phyloP scores from a whole-genome alignment of 2,329 filamentous ascomycete species.

The Cercospora sp. region DNA sequence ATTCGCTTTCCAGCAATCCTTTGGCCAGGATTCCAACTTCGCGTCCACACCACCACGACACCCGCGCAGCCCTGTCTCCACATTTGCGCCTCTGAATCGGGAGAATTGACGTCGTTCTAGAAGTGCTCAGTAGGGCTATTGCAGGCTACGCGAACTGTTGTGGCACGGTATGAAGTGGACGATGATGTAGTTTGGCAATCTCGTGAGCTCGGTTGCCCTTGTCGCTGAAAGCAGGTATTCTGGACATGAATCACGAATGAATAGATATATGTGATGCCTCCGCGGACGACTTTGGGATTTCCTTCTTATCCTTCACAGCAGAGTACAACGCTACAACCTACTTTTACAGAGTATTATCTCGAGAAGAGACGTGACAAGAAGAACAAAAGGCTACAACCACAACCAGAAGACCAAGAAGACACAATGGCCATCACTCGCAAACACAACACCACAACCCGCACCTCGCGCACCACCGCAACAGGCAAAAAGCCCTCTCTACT shows the following conservation, averaged over 20 bases:
- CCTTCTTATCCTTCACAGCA: conserved; percentile 11
- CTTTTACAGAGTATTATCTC: conserved; percentile 6
- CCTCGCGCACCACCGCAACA: conserved; percentile 32
- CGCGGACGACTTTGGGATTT: background rate
- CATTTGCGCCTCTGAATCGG: background rate
- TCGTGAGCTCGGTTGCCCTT: background rate
- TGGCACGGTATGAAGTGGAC: background rate
- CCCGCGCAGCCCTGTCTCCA: background rate
- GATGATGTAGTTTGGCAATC: conserved; percentile 12
- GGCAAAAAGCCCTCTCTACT: conserved; percentile 55
- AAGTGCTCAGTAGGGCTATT: background rate
- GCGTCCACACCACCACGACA: background rate
- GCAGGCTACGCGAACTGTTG: background rate
- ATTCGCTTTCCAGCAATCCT: background rate
- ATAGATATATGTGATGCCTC: conserved; percentile 14
- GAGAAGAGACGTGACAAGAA: background rate
- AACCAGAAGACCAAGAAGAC: background rate
- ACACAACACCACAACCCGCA: conserved; percentile 1
- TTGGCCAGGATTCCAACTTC: conserved; percentile 15
- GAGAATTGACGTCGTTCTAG: conserved; percentile 2
- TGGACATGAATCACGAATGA: background rate
- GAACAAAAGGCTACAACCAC: background rate
- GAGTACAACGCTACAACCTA: background rate
- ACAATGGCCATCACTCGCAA: conserved; percentile 13
- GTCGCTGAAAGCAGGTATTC: conserved; percentile 11